These are phyloP conservation scores for Aspergillus cristatus DNA, from an alignment of 495 filamentous ascomycete genomes.

Conservation along the genomic window DNA sequence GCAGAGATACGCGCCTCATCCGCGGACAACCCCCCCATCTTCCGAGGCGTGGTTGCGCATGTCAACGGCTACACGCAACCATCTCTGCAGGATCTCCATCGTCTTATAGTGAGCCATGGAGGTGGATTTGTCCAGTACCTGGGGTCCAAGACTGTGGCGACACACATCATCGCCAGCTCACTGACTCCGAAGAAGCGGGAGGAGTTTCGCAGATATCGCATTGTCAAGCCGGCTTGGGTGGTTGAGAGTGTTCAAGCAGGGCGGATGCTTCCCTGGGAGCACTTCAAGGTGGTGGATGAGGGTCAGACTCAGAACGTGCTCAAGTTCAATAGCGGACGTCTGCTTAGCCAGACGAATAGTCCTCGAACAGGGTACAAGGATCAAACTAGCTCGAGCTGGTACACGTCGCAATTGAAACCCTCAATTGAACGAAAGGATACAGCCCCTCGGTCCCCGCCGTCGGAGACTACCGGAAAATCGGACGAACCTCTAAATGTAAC, in stretches of 20 bases:
- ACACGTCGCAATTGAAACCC: slow-evolving; percentile 53
- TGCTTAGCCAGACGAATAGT: slow-evolving; percentile 56
- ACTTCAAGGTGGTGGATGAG: slow-evolving; percentile 74
- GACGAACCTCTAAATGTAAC: slow-evolving; percentile 1
- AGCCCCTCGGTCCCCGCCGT: neutral
- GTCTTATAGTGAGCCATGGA: slow-evolving; percentile 78
- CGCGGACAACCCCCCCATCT: slow-evolving; percentile 66
- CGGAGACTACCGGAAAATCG: neutral
- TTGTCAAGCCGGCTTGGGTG: slow-evolving; percentile 96
- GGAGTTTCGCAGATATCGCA: slow-evolving; percentile 76
- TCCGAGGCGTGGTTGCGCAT: slow-evolving; percentile 79
- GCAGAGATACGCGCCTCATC: slow-evolving; percentile 62
- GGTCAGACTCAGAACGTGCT: slow-evolving; percentile 66
- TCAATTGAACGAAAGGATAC: neutral
- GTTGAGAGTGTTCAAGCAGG: slow-evolving; percentile 79
- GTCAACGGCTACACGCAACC: slow-evolving; percentile 94
- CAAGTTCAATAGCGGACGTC: slow-evolving; percentile 60
- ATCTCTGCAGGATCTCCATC: slow-evolving; percentile 76
- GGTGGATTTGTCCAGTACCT: slow-evolving; percentile 91
- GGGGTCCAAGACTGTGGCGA: slow-evolving; percentile 86
- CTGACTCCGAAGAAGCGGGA: slow-evolving; percentile 86
- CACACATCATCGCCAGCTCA: slow-evolving; percentile 86
- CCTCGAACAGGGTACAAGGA: slow-evolving; percentile 54
- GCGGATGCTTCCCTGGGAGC: slow-evolving; percentile 72
- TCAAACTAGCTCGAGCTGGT: slow-evolving; percentile 70